Conservation (phyloP, 768 basidiomycete genomes). For the Russula ochroleuca region DNA sequence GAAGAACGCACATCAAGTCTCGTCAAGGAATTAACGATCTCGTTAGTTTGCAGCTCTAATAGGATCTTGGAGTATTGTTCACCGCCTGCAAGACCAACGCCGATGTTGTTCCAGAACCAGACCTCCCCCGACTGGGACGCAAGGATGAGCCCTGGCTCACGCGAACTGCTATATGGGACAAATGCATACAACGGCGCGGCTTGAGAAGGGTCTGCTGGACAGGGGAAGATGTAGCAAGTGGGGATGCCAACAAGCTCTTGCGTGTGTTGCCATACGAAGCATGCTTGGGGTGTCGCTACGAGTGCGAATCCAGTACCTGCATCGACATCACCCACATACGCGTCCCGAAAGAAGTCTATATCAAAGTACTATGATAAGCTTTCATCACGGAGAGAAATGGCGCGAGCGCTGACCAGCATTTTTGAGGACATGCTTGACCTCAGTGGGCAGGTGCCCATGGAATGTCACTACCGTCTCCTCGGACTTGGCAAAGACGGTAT, state of each 20-base stretch:
- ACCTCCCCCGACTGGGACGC: conserved; percentile 65
- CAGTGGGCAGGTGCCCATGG: conserved; percentile 66
- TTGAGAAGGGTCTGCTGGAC: conserved; percentile 55
- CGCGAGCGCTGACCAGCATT: conserved; percentile 51
- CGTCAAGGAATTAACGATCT: conserved; percentile 62
- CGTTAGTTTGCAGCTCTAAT: conserved; percentile 48
- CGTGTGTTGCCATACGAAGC: conserved; percentile 81
- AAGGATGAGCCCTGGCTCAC: conserved; percentile 86
- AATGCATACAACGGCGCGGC: conserved; percentile 48
- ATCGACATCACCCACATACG: conserved; percentile 69
- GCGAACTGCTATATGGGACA: conserved; percentile 58
- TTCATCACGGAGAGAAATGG: not conserved
- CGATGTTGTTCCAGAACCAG: conserved; percentile 86
- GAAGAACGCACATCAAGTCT: conserved; percentile 53
- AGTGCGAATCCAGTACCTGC: conserved; percentile 68
- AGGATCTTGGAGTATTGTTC: conserved; percentile 54
- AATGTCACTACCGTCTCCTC: conserved; percentile 63
- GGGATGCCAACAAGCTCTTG: conserved; percentile 68
- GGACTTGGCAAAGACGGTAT: conserved; percentile 61
- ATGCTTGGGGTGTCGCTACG: conserved; percentile 64
- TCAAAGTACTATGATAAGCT: not conserved
- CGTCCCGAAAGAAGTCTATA: conserved; percentile 63
- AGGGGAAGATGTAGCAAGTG: conserved; percentile 80
- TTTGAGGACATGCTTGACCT: conserved; percentile 67
- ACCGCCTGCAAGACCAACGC: conserved; percentile 77